Base-by-base conservation (phyloP, 805 yeast genomes). In the Gaillardinia entomophila region DNA sequence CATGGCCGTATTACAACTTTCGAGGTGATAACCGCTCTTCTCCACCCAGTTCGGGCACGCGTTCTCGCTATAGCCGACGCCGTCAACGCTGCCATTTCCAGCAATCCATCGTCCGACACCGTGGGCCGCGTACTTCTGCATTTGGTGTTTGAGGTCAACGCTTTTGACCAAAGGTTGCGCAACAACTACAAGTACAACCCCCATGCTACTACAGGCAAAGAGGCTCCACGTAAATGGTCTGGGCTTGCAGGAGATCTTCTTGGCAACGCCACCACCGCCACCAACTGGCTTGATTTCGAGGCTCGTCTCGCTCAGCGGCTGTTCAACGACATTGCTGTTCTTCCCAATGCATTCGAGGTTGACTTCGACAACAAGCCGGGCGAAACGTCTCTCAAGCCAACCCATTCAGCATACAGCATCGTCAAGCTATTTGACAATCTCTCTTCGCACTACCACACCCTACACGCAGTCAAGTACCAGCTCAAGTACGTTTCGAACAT, bases 341-440 rank as follows among this genome's bases (percentile, higher is more conserved):
- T 70, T 1, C 43, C 61, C 0, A 66, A 71, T 41, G 76, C 83
- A 0, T 76, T 79, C 51, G 54, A 52, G 3, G 71, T 82, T 19
- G 89, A 82, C 45, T 60, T 55, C 39, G 89, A 82, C 31, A 66
- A 48, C 52, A 50, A 23, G 45, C 29, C 15, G 34, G 24, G 14
- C 26, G 17, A 13, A 20, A 12, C 16, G 63, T 12, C 46, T 4
- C 32, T 54, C 25, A 57, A 53, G 31, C 88, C 90, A 0, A 80
- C 87, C 0, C 71, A 71, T 39, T 73, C 86, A 1, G 76, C 88
- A 0, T 61, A 69, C 24, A 72, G 75, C 30, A 51, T 82, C 38
- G 66, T 66, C 27, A 77, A 77, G 43, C 51, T 83, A 26, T 54
- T 82, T 15, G 76, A 77, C 40, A 71, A 72, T 28, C 63, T 79